These are phyloP conservation scores for Aspergillus transmontanensis DNA, from an alignment of 2,329 filamentous ascomycete species.

Conservation along the genomic window DNA sequence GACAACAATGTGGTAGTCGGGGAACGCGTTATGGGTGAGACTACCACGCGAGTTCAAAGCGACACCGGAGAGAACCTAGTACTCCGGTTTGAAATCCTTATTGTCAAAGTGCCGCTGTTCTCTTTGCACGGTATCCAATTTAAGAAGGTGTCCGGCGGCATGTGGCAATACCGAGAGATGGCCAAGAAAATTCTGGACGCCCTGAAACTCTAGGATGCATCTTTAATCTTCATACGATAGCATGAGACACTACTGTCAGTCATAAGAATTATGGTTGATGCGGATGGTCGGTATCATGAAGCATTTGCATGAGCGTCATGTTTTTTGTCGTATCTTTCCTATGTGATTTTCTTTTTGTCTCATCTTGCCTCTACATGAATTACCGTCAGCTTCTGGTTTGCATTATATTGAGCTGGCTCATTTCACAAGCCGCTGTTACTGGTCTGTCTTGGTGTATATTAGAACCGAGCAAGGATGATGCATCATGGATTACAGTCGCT, in stretches of 20 bases:
- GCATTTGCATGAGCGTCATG: constrained; percentile 30
- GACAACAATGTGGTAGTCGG: constrained; percentile 52
- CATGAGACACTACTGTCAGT: constrained; percentile 16
- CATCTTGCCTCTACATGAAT: constrained; percentile 16
- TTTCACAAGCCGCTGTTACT: constrained; percentile 15
- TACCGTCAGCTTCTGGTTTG: constrained; percentile 21
- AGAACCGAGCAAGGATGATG: constrained; percentile 22
- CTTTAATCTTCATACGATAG: constrained; percentile 12
- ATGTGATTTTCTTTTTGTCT: constrained; percentile 8
- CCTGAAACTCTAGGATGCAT: constrained; percentile 66
- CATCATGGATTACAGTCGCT: constrained; percentile 17
- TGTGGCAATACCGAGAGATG: constrained; percentile 99
- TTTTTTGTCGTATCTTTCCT: constrained; percentile 23
- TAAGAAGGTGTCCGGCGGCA: constrained; percentile 92
- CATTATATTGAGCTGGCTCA: constrained; percentile 25
- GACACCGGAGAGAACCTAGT: constrained; percentile 84
- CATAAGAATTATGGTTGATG: constrained; percentile 16
- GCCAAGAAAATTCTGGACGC: constrained; percentile 91
- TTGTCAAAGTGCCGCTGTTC: constrained; percentile 94
- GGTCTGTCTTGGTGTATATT: constrained; percentile 33
- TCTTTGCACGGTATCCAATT: constrained; percentile 96
- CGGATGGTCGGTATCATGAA: constrained; percentile 27
- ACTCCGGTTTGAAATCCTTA: constrained; percentile 91
- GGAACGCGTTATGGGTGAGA: constrained; percentile 75
- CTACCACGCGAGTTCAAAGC: constrained; percentile 86